A percentile compares a stretch with the other conserved stretches of the same genome.
phyloP scores from a whole-genome alignment of 495 filamentous ascomycete species.

The Penicillium taxi region DNA sequence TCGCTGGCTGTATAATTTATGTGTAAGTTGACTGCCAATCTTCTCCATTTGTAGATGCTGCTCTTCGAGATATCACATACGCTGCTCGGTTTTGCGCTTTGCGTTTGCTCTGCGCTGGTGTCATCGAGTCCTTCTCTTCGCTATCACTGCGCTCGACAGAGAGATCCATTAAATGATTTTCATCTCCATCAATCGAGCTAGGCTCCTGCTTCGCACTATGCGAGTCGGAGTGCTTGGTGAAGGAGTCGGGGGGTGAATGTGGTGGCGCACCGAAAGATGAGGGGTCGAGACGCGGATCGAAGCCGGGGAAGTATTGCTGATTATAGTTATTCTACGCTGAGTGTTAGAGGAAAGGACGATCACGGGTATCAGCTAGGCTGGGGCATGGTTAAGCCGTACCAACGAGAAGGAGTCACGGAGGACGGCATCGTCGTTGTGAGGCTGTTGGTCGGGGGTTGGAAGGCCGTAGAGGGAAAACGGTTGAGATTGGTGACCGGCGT shows the following conservation, averaged over 20 bases:
- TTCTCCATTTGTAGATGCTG: too few relatives aligned
- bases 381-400: conserved; percentile 10
- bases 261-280: conserved; percentile 27
- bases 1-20: conserved; percentile 57
- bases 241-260: conserved; percentile 42
- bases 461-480: conserved; percentile 32
- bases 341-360: background rate
- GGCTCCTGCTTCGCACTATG: conserved; percentile 18
- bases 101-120: conserved; percentile 72
- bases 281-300: conserved; percentile 32
- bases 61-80: conserved; percentile 55
- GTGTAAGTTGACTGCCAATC: too few relatives aligned
- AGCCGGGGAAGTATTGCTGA: conserved; percentile 32
- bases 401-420: conserved; percentile 24
- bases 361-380: background rate
- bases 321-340: conserved; percentile 15
- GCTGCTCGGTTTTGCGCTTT: conserved; percentile 96
- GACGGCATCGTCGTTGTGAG: conserved; percentile 18
- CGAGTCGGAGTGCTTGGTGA: conserved; percentile 32
- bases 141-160: conserved; percentile 39
- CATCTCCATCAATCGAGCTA: conserved; percentile 28
- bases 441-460: conserved; percentile 30
- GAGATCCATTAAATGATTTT: conserved; percentile 20
- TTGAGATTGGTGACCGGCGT: conserved; percentile 24
- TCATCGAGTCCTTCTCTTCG: conserved; percentile 62